A percentile compares a stretch with the other conserved stretches of the same genome.
These are phyloP conservation scores for Omphalotus olearius DNA, from an alignment of 1,284 basidiomycete species.

Conservation along the genomic window DNA sequence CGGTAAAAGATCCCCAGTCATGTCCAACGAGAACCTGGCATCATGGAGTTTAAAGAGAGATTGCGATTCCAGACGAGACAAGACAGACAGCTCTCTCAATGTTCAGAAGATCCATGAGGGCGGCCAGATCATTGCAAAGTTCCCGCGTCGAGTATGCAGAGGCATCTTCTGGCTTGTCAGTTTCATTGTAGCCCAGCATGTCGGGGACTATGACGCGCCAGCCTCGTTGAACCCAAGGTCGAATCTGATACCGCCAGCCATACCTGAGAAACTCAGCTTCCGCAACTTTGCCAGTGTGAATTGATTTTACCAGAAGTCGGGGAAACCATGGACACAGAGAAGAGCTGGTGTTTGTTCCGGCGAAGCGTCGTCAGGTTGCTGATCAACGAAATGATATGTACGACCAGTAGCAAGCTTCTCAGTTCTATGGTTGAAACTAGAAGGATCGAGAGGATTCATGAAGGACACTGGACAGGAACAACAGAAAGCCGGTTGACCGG, in stretches of 20 bases:
- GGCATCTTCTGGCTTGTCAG: conserved; percentile 55
- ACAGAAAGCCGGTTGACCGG: not conserved
- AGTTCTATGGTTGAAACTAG: conserved; percentile 48
- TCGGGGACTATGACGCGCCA: conserved; percentile 68
- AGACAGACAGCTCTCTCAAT: conserved; percentile 47
- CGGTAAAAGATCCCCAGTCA: conserved; percentile 66
- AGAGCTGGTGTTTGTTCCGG: conserved; percentile 41
- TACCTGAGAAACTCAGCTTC: conserved; percentile 38
- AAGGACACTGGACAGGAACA: not conserved
- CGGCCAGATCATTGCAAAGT: conserved; percentile 57
- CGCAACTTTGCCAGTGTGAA: not conserved
- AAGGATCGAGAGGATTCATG: conserved; percentile 49
- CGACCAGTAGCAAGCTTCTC: conserved; percentile 51
- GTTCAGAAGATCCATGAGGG: conserved; percentile 52
- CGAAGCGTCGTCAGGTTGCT: conserved; percentile 42
- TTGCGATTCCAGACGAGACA: conserved; percentile 1
- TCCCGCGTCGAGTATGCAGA: conserved; percentile 56
- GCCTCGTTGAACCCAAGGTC: conserved; percentile 57
- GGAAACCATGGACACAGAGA: conserved; percentile 72
- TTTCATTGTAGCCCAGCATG: conserved; percentile 69
- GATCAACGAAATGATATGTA: conserved; percentile 65
- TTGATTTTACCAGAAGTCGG: conserved; percentile 52
- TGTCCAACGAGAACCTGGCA: conserved; percentile 62
- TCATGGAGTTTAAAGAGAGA: not conserved
- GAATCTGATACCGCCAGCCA: conserved; percentile 68